Base-by-base conservation (phyloP, 768 basidiomycete species). In the Boletus barrowsii region DNA sequence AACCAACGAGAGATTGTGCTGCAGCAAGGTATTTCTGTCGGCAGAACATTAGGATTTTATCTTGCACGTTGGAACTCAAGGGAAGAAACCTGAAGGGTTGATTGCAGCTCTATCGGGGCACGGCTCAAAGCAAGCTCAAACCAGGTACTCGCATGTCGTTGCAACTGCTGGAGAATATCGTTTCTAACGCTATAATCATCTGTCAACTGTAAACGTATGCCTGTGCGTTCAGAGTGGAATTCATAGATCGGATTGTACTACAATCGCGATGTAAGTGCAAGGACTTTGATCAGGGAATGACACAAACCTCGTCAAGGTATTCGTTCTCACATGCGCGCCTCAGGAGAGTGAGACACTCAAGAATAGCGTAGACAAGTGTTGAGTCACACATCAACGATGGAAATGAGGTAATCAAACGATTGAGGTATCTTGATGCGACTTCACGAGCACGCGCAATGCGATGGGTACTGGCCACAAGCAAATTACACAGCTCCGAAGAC, bases 301-400 rank as follows among this genome's bases (percentile, higher is more conserved):
- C 10, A 47, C 76, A 49, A 58, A 91, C 94, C 83, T 98, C 96
- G 72, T 98, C 93, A 4, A 82, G 74, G 61, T 84, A 93, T 73
- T 97, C 93, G 56, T 93, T 89, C 70, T 98, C 92, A 64, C 91
- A 93, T 1, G 93, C 86, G 45, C 85, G 81, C 55, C 93, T 83
- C 58, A 98, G 74, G 10, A 98, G 76, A 0, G 97, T 98, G 55
- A 99, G 77, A 42, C 92, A 87, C 64, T 99, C 96, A 37, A 98
- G 77, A 45, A 98, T 88, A 37, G 90, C 84, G 60, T 88, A 93
- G 7, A 98, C 89, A 13, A 98, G 79, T 10, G 85, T 79, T 4
- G 87, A 82, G 63, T 95, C 88, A 71, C 96, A 98, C 83, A 97
- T 89, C 47, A 99, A 75, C 14, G 94, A 93, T 2, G 97, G 94